phyloP scores from a whole-genome alignment of 768 basidiomycete genomes.

The Trametes cingulata region DNA sequence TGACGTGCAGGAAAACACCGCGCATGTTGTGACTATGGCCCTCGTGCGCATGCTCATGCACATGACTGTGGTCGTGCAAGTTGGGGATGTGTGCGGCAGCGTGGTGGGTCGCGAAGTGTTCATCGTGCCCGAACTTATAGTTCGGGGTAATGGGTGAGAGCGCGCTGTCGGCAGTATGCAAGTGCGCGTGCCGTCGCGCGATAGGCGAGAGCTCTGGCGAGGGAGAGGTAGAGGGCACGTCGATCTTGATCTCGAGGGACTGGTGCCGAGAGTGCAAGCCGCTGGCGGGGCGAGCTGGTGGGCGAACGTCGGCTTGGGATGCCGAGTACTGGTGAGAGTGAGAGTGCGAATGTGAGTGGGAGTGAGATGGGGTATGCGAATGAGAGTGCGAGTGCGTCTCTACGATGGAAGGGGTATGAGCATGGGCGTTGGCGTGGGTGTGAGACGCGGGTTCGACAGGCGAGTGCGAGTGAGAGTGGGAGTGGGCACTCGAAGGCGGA shows the following conservation, averaged over 20 bases:
- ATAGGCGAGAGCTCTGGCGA: slow-evolving; percentile 29
- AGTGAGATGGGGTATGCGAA: slow-evolving; percentile 24
- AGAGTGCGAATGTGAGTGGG: slow-evolving; percentile 31
- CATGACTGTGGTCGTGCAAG: slow-evolving; percentile 53
- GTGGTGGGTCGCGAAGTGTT: slow-evolving; percentile 51
- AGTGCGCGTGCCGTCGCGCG: slow-evolving; percentile 20
- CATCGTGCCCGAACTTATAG: slow-evolving; percentile 56
- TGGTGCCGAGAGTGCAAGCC: slow-evolving; percentile 22
- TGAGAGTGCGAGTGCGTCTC: slow-evolving; percentile 19
- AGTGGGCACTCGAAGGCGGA: no score
- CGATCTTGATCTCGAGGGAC: slow-evolving; percentile 24
- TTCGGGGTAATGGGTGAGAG: slow-evolving; percentile 65
- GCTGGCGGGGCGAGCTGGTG: slow-evolving; percentile 20
- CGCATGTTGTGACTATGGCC: slow-evolving; percentile 99
- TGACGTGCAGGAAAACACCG: slow-evolving; percentile 96
- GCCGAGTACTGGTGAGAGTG: slow-evolving; percentile 30
- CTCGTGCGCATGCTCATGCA: slow-evolving; percentile 55
- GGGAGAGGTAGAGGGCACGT: slow-evolving; percentile 25
- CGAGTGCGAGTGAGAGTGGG: slow-evolving; percentile 10
- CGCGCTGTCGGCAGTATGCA: slow-evolving; percentile 9
- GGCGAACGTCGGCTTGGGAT: slow-evolving; percentile 4
- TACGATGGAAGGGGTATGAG: slow-evolving; percentile 8
- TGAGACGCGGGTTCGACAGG: not conserved
- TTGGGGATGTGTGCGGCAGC: slow-evolving; percentile 41
- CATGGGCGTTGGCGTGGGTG: not conserved